Evolutionary conservation across 805 yeast genomes (phyloP), one percentile per base, ranked within the genome.

Genomic region (Blastobotrys parvus): DNA sequence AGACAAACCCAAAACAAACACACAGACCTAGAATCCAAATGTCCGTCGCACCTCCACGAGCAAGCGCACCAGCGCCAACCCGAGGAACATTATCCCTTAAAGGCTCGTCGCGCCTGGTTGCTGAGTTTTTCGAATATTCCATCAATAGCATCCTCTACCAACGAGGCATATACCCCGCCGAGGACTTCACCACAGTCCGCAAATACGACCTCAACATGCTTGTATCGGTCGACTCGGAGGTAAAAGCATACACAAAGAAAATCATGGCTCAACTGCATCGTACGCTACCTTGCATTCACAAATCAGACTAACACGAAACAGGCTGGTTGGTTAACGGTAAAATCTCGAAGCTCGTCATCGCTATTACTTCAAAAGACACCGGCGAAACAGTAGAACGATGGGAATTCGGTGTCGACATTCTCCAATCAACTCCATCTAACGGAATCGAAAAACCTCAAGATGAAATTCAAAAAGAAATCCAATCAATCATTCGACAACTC

Each of bases 151-250:
- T 89, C 20, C 71, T 90, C 3, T 89, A 82, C 59, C 97, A 90
- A 60, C 67, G 97, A 41, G 95, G 94, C 0, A 79, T 89, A 16
- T 89, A 89, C 54, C 95, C 95, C 0, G 71, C 84, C 3, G 94
- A 84, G 48, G 95, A 87, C 58, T 89, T 90, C 62, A 72, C 72
- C 41, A 70, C 80, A 1, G 87, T 85, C 2, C 72, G 75, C 52
- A 87, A 86, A 57, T 90, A 86, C 61, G 95, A 85, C 17, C 62
- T 89, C 43, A 82, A 80, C 44, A 63, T 89, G 62, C 67, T 89
- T 35, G 74, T 82, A 21, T 76, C 85, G 2, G 72, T 71, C 15
- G 94, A 87, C 56, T 83, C 80, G 35, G 95, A 85, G 35, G 80
- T 90, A 41, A 77, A 75, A 53, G 62, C 62, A 1, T 89, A 89